A percentile compares a stretch with the other conserved stretches of the same genome.
These are phyloP conservation scores for Clarkia xantiana DNA, from an alignment of 345 rosid genomes.

Conservation along the genomic window DNA sequence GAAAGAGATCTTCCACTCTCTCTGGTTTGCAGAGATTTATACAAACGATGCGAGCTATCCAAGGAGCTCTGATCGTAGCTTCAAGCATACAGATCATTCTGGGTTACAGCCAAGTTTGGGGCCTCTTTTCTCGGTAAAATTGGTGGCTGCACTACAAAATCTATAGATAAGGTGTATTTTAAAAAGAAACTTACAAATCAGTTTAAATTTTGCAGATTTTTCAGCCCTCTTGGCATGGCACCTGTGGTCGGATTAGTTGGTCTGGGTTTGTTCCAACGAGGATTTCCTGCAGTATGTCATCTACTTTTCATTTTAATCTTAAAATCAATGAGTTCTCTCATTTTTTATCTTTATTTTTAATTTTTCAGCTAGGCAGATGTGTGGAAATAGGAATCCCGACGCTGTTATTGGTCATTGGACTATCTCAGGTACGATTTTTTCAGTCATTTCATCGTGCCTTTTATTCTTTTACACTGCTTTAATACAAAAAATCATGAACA, in stretches of 20 bases:
- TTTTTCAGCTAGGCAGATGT: conserved; percentile 73
- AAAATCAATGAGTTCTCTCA: too few relatives aligned
- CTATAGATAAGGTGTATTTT: too few relatives aligned
- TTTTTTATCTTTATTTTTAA: neutral
- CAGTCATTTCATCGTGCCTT: conserved; percentile 5
- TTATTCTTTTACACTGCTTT: conserved; percentile 2
- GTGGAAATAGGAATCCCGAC: conserved; percentile 92
- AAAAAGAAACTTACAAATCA: neutral
- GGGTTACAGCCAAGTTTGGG: conserved; percentile 88
- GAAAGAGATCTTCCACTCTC: conserved; percentile 31
- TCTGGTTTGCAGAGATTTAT: conserved; percentile 76
- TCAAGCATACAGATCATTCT: conserved; percentile 79
- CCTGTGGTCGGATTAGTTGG: conserved; percentile 93
- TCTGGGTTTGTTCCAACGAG: conserved; percentile 77
- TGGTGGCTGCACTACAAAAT: neutral
- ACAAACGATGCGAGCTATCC: conserved; percentile 80
- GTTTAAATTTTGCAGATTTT: conserved; percentile 37
- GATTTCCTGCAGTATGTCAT: conserved; percentile 76
- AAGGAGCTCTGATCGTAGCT: conserved; percentile 84
- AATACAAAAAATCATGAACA: neutral
- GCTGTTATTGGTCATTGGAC: conserved; percentile 62
- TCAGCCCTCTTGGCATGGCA: conserved; percentile 79
- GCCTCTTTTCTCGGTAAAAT: conserved; percentile 65
- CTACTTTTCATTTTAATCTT: too few relatives aligned
- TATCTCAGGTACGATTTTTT: conserved; percentile 47